Evolutionary conservation across 2,329 filamentous ascomycete genomes (phyloP).

Genomic region (Penicillium hordei): DNA sequence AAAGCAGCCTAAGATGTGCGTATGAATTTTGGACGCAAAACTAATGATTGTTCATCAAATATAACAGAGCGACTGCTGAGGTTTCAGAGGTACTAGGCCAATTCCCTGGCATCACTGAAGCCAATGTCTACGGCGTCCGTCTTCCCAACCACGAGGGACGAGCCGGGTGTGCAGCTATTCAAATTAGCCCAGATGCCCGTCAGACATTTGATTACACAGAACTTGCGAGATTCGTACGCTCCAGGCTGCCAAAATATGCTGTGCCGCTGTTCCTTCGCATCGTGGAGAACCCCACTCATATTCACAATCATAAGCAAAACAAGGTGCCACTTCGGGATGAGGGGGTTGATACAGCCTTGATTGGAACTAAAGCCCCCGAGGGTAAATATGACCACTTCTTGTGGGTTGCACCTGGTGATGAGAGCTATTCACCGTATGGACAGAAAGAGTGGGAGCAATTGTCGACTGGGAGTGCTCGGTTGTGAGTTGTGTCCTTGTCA

Average conservation of each 20-base stretch:
- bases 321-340: slow-evolving; percentile 69
- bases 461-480: slow-evolving; percentile 44
- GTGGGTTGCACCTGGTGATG: slow-evolving; percentile 51
- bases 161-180: slow-evolving; percentile 61
- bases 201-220: slow-evolving; percentile 59
- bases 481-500: slow-evolving; percentile 33
- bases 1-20: neutral
- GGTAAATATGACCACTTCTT: slow-evolving; percentile 49
- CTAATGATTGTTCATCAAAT: neutral
- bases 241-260: slow-evolving; percentile 68
- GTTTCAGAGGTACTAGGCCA: slow-evolving; percentile 63
- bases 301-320: slow-evolving; percentile 76
- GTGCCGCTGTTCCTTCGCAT: slow-evolving; percentile 72
- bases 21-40: neutral
- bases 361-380: slow-evolving; percentile 47
- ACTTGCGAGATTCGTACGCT: slow-evolving; percentile 59
- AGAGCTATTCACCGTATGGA: slow-evolving; percentile 60
- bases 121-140: slow-evolving; percentile 68
- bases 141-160: slow-evolving; percentile 67
- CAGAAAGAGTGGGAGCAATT: slow-evolving; percentile 59
- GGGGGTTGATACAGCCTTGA: slow-evolving; percentile 59
- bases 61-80: slow-evolving; percentile 56
- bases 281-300: slow-evolving; percentile 47
- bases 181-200: slow-evolving; percentile 53
- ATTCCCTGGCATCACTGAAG: slow-evolving; percentile 61